These are phyloP conservation scores for Elasticomyces elasticus DNA, from an alignment of 495 filamentous ascomycete species.

Conservation along the genomic window DNA sequence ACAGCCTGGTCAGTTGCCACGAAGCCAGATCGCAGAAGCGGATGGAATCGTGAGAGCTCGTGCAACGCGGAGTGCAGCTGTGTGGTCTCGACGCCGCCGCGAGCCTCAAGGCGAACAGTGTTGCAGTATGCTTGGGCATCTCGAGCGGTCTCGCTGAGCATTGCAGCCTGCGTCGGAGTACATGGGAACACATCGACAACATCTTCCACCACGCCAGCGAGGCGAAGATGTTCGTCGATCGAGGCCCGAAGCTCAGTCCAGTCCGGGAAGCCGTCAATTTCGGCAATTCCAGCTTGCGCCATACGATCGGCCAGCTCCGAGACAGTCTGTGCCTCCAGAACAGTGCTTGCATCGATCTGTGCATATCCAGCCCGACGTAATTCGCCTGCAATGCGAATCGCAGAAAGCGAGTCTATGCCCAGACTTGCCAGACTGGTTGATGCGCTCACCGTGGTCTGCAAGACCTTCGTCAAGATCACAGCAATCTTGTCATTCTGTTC, in stretches of 20 bases:
- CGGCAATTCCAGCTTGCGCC: not conserved
- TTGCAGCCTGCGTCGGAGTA: slow-evolving; percentile 63
- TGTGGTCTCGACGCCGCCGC: slow-evolving; percentile 20
- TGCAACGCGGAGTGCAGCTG: slow-evolving; percentile 35
- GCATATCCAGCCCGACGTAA: slow-evolving; percentile 44
- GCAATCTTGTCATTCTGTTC: slow-evolving; percentile 40
- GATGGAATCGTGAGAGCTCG: slow-evolving; percentile 43
- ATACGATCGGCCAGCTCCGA: slow-evolving; percentile 11
- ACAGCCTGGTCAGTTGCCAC: slow-evolving; percentile 36
- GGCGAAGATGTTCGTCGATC: not conserved
- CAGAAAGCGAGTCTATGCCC: slow-evolving; percentile 63
- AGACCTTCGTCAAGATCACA: slow-evolving; percentile 36
- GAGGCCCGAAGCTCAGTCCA: not conserved
- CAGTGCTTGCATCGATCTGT: slow-evolving; percentile 40
- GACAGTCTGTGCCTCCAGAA: slow-evolving; percentile 40
- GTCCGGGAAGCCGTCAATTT: not conserved
- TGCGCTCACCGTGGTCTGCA: slow-evolving; percentile 26
- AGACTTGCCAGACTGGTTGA: slow-evolving; percentile 22
- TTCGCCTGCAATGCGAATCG: slow-evolving; percentile 55
- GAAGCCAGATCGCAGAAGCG: slow-evolving; percentile 65
- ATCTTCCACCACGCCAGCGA: slow-evolving; percentile 17
- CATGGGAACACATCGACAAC: slow-evolving; percentile 49
- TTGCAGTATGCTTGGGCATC: slow-evolving; percentile 61
- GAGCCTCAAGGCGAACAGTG: slow-evolving; percentile 45
- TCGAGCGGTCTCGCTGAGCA: slow-evolving; percentile 59